Evolutionary conservation across 495 filamentous ascomycete genomes (phyloP).

Genomic region (Sordaria brevicollis): DNA sequence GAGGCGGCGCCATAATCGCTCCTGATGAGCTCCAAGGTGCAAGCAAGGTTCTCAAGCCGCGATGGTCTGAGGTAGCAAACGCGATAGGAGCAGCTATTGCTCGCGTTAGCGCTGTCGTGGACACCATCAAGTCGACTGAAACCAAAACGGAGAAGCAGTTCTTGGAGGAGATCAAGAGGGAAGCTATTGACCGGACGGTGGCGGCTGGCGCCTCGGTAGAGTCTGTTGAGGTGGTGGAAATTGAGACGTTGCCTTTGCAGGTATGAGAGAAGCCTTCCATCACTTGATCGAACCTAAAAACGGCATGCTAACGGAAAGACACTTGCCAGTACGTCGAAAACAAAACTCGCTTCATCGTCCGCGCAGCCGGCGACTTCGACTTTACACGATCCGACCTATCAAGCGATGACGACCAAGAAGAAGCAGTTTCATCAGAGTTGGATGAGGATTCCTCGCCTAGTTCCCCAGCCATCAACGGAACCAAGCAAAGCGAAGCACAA

Average conservation of each 20-base stretch:
- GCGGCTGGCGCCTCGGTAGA: conserved; percentile 31
- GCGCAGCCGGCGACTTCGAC: conserved; percentile 42
- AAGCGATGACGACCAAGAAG: conserved; percentile 7
- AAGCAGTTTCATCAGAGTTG: background rate
- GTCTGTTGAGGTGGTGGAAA: conserved; percentile 15
- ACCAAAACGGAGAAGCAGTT: conserved; percentile 15
- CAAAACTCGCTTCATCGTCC: conserved; percentile 39
- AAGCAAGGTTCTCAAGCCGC: conserved; percentile 25
- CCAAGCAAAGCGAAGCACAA: background rate
- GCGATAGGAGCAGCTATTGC: conserved; percentile 48
- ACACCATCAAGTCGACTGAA: conserved; percentile 26
- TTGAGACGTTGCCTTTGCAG: conserved; percentile 13
- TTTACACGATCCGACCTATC: conserved; percentile 23
- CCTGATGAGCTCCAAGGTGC: conserved; percentile 21
- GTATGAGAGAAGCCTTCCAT: background rate
- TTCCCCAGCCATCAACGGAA: conserved; percentile 11
- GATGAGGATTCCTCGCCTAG: conserved; percentile 4
- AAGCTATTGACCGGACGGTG: conserved; percentile 23
- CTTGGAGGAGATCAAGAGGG: conserved; percentile 18
- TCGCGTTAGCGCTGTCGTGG: conserved; percentile 37
- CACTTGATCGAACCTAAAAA: background rate
- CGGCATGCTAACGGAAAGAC: background rate
- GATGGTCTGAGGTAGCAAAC: conserved; percentile 39
- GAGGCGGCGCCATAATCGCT: conserved; percentile 29
- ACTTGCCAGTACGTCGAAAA: conserved; percentile 36